These are phyloP conservation scores for Uronychia setigera DNA, from an alignment of 73 alveolate species.

Conservation along the genomic window DNA sequence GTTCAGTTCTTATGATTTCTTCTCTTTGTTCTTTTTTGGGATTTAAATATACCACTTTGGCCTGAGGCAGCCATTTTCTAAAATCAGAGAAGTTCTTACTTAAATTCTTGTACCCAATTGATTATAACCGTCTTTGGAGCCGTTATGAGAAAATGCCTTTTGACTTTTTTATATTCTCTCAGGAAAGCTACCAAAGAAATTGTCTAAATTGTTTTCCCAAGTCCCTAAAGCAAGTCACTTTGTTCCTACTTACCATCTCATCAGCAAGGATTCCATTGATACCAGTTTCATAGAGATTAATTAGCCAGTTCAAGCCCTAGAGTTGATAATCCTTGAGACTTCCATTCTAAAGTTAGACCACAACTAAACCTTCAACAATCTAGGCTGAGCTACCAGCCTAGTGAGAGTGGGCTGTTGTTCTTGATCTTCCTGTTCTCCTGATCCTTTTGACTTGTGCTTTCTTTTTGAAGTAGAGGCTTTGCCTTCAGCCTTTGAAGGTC, in stretches of 20 bases:
- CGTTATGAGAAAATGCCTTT: conserved; percentile 80
- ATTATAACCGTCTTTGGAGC: conserved; percentile 97
- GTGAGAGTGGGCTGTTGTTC: conserved; percentile 57
- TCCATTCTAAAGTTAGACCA: conserved; percentile 19
- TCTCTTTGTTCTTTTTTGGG: conserved; percentile 97
- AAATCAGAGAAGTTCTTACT: neutral
- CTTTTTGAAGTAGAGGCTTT: conserved; percentile 46
- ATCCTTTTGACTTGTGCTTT: conserved; percentile 25
- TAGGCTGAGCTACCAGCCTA: conserved; percentile 51
- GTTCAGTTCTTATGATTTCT: conserved; percentile 79
- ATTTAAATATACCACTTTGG: conserved; percentile 86
- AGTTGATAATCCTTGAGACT: conserved; percentile 89
- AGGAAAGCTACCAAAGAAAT: conserved; percentile 79
- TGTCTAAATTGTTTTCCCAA: conserved; percentile 89
- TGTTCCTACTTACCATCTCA: conserved; percentile 73
- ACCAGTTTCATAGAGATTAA: conserved; percentile 81
- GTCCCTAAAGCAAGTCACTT: conserved; percentile 51
- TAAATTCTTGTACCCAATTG: conserved; percentile 96
- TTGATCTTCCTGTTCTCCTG: conserved; percentile 43
- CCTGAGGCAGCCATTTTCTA: conserved; percentile 88
- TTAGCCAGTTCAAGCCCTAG: conserved; percentile 97
- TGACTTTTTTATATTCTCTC: conserved; percentile 70
- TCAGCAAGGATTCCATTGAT: conserved; percentile 94
- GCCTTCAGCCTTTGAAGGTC: conserved; percentile 13
- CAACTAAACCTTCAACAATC: conserved; percentile 8